Base-by-base conservation (phyloP, 208 protist species). In the Herpetomonas tarakana region DNA sequence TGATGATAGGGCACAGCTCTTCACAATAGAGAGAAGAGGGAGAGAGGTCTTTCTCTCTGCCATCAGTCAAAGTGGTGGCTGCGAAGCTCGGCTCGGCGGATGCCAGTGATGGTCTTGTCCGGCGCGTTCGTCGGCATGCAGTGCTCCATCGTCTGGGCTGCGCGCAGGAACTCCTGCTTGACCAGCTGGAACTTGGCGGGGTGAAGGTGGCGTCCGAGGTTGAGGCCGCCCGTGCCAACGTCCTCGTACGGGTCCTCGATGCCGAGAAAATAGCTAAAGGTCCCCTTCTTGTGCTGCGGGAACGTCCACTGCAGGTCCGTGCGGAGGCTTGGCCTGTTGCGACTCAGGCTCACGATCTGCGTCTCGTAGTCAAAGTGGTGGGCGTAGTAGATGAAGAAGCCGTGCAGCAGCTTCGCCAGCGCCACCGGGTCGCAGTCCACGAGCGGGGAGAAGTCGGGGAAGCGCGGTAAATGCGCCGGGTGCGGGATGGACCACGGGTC, bases 211-310 rank as follows among this genome's bases (percentile, higher is more conserved):
- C 89, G 86, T 12, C 89, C 89, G 7, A 95, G 67, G 66, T 95
- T 95, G 26, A 95, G 79, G 3, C 89, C 89, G 3, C 89, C 89
- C 0, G 56, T 76, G 27, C 86, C 86, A 26, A 93, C 79, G 56
- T 95, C 86, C 59, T 95, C 89, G 60, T 95, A 95, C 12, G 89
- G 89, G 57, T 95, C 89, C 61, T 95, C 89, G 46, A 95, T 92
- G 47, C 86, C 75, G 11, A 95, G 63, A 45, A 80, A 59, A 60
- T 95, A 95, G 58, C 76, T 87, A 68, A 88, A 93, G 12, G 76
- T 94, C 30, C 88, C 88, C 49, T 85, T 75, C 31, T 82, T 83
- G 60, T 87, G 75, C 58, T 80, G 75, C 12, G 89, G 79, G 55
- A 93, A 95, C 57, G 76, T 81, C 86, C 89, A 95, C 1, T 68